Conservation (phyloP, 2,329 filamentous ascomycete species). For the Phyllosticta citriasiana region DNA sequence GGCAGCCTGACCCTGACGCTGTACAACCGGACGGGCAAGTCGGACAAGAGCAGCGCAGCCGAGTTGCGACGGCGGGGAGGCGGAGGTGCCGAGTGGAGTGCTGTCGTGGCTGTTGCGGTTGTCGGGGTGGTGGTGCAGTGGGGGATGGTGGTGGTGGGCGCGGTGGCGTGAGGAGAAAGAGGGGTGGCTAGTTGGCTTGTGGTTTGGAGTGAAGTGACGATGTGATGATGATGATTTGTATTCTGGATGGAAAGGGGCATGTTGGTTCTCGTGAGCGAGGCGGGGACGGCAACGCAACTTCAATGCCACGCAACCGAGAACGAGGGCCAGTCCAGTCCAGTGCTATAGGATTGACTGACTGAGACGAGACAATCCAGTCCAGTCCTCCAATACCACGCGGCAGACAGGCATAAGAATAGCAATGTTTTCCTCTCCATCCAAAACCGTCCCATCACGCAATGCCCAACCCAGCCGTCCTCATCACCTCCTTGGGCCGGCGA, state of each 20-base stretch:
- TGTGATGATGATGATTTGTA: neutral
- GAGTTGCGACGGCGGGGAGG: neutral
- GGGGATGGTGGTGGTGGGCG: neutral
- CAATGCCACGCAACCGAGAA: too few relatives aligned
- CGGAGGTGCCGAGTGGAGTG: neutral
- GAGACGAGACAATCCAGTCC: too few relatives aligned
- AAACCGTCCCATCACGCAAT: neutral
- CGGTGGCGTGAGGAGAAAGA: neutral
- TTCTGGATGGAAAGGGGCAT: too few relatives aligned
- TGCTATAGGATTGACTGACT: too few relatives aligned
- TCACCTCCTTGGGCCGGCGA: slow-evolving; percentile 37
- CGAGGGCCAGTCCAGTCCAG: too few relatives aligned
- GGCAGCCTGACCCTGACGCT: slow-evolving; percentile 7
- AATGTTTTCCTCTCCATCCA: neutral
- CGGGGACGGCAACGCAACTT: too few relatives aligned
- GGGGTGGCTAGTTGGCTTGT: neutral
- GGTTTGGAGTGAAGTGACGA: neutral
- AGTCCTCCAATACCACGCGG: too few relatives aligned
- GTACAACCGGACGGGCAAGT: slow-evolving; percentile 2
- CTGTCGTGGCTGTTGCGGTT: neutral
- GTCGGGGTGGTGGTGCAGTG: neutral
- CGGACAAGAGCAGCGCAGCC: neutral
- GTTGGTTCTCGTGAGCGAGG: too few relatives aligned
- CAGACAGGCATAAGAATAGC: neutral
- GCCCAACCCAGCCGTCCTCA: neutral